Evolutionary conservation across 2,329 filamentous ascomycete genomes (phyloP).

Genomic region (Botrytis elliptica): DNA sequence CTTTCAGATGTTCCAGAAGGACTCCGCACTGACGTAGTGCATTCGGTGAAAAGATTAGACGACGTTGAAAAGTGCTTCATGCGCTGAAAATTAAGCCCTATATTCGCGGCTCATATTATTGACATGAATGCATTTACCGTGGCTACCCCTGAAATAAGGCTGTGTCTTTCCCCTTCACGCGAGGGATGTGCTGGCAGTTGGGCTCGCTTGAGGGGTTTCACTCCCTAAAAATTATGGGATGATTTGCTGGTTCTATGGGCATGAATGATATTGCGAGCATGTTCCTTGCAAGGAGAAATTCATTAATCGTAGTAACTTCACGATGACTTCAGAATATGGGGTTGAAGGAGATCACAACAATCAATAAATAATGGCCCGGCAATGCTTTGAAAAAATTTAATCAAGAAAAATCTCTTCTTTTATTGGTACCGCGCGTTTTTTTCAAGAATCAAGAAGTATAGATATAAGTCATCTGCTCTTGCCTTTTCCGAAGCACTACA

Average conservation of each 20-base stretch:
- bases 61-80: neutral
- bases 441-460: neutral
- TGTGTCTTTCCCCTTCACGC: neutral
- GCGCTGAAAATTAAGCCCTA: slow-evolving; percentile 13
- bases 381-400: neutral
- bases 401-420: neutral
- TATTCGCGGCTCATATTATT: neutral
- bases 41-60: neutral
- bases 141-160: slow-evolving; percentile 13
- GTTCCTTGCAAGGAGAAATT: slow-evolving; percentile 2
- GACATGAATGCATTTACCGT: neutral
- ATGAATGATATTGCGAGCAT: slow-evolving; percentile 10
- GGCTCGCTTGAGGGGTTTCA: neutral
- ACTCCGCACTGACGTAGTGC: slow-evolving; percentile 11
- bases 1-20: slow-evolving; percentile 5
- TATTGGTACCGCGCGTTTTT: neutral
- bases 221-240: neutral
- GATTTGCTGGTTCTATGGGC: slow-evolving; percentile 7
- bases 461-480: slow-evolving; percentile 9
- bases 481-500: neutral
- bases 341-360: slow-evolving; percentile 5
- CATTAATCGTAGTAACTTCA: neutral
- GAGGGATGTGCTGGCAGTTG: slow-evolving; percentile 19
- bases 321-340: slow-evolving; percentile 13
- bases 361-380: slow-evolving; percentile 5